A percentile compares a stretch with the other conserved stretches of the same genome.
These are phyloP conservation scores for Bipolaris gigantea DNA, from an alignment of 2,329 filamentous ascomycete species.

Conservation along the genomic window DNA sequence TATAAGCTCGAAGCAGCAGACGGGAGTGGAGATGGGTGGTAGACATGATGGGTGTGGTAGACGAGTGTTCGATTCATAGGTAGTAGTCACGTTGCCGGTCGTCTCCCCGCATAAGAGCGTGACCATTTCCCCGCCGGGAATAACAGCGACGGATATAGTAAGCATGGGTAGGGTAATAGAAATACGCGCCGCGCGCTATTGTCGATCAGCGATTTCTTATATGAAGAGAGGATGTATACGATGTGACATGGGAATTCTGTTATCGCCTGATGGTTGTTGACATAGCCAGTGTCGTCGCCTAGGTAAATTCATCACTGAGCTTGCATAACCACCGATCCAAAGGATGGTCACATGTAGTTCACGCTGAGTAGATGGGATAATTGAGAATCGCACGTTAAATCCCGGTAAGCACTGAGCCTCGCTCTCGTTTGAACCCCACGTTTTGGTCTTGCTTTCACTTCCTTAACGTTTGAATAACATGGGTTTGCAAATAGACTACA, in stretches of 20 bases:
- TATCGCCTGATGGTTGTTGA: not conserved
- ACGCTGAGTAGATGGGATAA: not conserved
- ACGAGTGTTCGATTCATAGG: not conserved
- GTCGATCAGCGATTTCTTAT: not conserved
- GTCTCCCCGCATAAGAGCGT: not conserved
- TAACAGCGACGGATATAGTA: not conserved
- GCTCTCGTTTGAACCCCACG: too few species aligned
- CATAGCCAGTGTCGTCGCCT: not conserved
- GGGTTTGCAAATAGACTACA: too few species aligned
- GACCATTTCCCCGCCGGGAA: constrained; percentile 3
- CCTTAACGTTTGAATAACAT: too few species aligned
- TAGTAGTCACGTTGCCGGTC: not conserved
- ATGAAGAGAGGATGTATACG: not conserved
- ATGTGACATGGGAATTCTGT: not conserved
- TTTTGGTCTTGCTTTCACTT: too few species aligned
- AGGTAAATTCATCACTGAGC: not conserved
- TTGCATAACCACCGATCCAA: not conserved
- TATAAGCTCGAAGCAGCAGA: not conserved
- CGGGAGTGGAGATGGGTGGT: constrained; percentile 3
- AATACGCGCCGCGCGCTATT: not conserved
- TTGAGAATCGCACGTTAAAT: not conserved
- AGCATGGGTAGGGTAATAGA: not conserved
- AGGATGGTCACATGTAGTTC: not conserved
- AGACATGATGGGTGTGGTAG: constrained; percentile 13
- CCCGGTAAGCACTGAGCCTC: too few species aligned